Conservation (phyloP, 108 stramenopile genomes). For the Skeletonema marinoi region DNA sequence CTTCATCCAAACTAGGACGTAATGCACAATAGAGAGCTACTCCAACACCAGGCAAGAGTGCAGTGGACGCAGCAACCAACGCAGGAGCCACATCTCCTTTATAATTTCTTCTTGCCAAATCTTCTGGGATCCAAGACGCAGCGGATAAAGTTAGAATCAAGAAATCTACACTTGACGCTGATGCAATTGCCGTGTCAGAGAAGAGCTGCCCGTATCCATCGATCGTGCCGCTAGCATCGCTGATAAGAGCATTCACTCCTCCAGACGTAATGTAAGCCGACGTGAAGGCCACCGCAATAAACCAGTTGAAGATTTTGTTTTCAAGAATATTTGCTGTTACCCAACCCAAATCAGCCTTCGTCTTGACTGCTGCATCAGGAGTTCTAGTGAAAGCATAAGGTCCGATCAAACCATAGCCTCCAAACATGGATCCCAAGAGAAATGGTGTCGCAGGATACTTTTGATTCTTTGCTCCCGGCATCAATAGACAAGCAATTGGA, state of each 20-base stretch:
- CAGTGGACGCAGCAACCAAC: slow-evolving; percentile 51
- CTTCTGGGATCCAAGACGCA: slow-evolving; percentile 61
- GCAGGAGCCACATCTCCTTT: slow-evolving; percentile 12
- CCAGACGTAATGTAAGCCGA: slow-evolving; percentile 34
- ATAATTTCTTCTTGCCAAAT: slow-evolving; percentile 46
- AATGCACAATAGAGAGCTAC: slow-evolving; percentile 58
- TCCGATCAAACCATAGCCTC: slow-evolving; percentile 62
- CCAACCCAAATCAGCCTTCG: slow-evolving; percentile 56
- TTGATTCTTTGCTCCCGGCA: slow-evolving; percentile 52
- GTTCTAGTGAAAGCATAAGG: slow-evolving; percentile 58
- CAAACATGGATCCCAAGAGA: slow-evolving; percentile 35
- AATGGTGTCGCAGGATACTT: slow-evolving; percentile 64
- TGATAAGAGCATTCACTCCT: slow-evolving; percentile 17
- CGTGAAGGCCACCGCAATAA: slow-evolving; percentile 5
- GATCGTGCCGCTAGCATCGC: slow-evolving; percentile 27
- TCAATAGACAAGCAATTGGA: slow-evolving; percentile 58
- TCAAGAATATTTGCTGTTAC: slow-evolving; percentile 68
- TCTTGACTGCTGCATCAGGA: slow-evolving; percentile 23
- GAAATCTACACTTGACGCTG: slow-evolving; percentile 64
- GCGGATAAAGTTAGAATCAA: slow-evolving; percentile 45
- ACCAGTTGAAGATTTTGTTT: slow-evolving; percentile 58
- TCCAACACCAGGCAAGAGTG: slow-evolving; percentile 60
- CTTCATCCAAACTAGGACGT: slow-evolving; percentile 52
- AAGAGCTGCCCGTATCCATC: slow-evolving; percentile 37
- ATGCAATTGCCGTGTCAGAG: slow-evolving; percentile 45